Evolutionary conservation across 129 eudicot genomes (phyloP), one percentile per base, ranked within the genome.

Genomic region (Helichrysum umbraculigerum): DNA sequence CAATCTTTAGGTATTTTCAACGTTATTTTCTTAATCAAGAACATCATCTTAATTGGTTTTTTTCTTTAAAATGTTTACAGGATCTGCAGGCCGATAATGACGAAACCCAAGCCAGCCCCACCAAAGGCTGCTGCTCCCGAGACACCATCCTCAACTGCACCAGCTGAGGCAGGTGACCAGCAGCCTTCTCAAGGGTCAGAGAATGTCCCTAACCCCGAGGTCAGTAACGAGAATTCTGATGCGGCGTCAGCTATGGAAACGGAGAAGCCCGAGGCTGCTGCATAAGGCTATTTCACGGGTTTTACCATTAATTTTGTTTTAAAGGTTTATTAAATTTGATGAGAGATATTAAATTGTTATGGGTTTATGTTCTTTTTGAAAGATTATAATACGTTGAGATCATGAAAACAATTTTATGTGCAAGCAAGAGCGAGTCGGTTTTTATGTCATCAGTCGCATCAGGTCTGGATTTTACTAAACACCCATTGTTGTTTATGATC

Each of bases 91-190:
- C 96, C 96, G n/a, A 89, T 92, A 71, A 82, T 89, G 98, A 82
- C 87, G 22, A 87, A 89, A 77, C 93, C 93, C 10, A 90, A 86
- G 87, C 96, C 96, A 2, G 89, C 87, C 22, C 93, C 96, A 39
- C 89, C 87, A 12, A 92, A 92, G 83, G 85, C 93, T 39, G 78
- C 91, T 6, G 61, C 91, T 6, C 96, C 97, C 8, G 96, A 87
- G 68, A 7, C 88, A 21, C 81, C 89, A 11, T 21, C 79, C 0
- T 81, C 96, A 15, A 87, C 88, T 14, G 73, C 89, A 58, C 79
- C 84, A 0, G 60, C 86, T 9, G 86, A 84, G 75, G 83, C 83
- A 16, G 72, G 88, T 8, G 88, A 86, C 42, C 25, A 79, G 1
- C 83, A 68, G 37, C 41, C 91, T 30, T 82, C 89, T 37, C 78